These are phyloP conservation scores for Fusarium humuli DNA, from an alignment of 2,329 filamentous ascomycete species.

Conservation along the genomic window DNA sequence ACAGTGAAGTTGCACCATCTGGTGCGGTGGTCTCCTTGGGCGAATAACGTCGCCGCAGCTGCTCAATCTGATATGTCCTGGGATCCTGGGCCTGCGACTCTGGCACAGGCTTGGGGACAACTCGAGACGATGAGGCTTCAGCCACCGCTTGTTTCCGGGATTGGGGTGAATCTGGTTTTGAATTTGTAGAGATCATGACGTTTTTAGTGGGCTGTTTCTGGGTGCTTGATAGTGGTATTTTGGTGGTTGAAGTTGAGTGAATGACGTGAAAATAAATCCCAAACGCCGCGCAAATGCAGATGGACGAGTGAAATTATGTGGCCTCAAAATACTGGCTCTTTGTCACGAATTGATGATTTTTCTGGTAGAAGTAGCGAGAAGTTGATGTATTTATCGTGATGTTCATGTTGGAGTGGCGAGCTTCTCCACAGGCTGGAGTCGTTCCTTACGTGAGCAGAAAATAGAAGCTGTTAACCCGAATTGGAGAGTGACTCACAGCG, in stretches of 20 bases:
- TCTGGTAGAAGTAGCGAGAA: neutral
- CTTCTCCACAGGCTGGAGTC: slow-evolving; percentile 25
- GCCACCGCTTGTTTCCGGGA: slow-evolving; percentile 61
- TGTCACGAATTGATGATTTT: neutral
- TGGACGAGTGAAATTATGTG: neutral
- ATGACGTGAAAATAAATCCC: slow-evolving; percentile 11
- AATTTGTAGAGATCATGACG: slow-evolving; percentile 55
- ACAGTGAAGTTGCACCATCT: slow-evolving; percentile 66
- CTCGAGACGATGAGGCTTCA: slow-evolving; percentile 58
- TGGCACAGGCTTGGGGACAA: slow-evolving; percentile 75
- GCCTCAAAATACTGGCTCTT: slow-evolving; percentile 3
- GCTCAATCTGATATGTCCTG: slow-evolving; percentile 78
- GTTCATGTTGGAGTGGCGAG: slow-evolving; percentile 29
- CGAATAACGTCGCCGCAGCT: slow-evolving; percentile 75
- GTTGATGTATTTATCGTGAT: slow-evolving; percentile 35
- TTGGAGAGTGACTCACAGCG: slow-evolving; percentile 36
- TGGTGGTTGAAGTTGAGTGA: slow-evolving; percentile 3
- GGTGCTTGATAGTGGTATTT: slow-evolving; percentile 12
- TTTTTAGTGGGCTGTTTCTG: slow-evolving; percentile 9
- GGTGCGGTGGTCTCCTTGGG: slow-evolving; percentile 58
- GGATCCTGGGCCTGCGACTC: slow-evolving; percentile 74
- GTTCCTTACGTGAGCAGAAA: slow-evolving; percentile 37
- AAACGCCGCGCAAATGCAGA: slow-evolving; percentile 24
- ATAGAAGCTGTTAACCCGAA: slow-evolving; percentile 21
- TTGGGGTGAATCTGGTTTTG: slow-evolving; percentile 43